Evolutionary conservation across 768 basidiomycete species (phyloP), one percentile per base, ranked within the genome.

Genomic region (Calocybe cyanea): DNA sequence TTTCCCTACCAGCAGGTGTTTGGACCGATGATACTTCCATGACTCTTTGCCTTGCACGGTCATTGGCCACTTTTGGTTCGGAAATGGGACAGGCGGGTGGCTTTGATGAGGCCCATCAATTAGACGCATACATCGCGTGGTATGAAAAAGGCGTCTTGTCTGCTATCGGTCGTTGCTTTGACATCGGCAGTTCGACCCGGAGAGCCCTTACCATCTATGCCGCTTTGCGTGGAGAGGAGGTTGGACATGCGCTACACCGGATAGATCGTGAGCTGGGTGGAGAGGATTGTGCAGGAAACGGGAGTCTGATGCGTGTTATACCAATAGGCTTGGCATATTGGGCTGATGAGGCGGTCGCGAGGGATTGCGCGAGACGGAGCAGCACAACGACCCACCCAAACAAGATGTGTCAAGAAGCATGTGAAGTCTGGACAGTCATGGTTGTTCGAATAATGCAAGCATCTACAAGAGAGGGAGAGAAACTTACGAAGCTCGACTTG

Each of bases 21-120:
- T 77, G 72, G 72, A 74, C 73, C 8, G 74, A 76, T 56, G 73
- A 75, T 49, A 75, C 72, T 1, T 71, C 68, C 28, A 73, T 72
- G 71, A 65, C 65, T 17, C 65, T 77, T 3, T 72, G 70, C 44
- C 63, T 77, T 10, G 71, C 70, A 6, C 58, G 61, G 4, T 73
- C 73, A 8, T 51, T 75, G 33, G 61, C 66, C 13, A 63, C 64
- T 1, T 65, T 54, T 53, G 54, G 48, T 21, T 47, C 53, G 25
- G 44, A 48, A 36, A 4, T 17, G 17, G 11, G 17, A 18, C 15
- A 23, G 2, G 19, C 7, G 3, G 56, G 56, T 2, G 50, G 52
- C 0, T 55, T 59, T 23, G 56, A 59, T 24, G 48, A 55, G 42
- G 44, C 25, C 17, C 31, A 59, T 34, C 56, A 59, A 11, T 31